Evolutionary conservation across 2,329 filamentous ascomycete species (phyloP), one percentile per base, ranked within the genome.

Genomic region (Phialophora expanda): DNA sequence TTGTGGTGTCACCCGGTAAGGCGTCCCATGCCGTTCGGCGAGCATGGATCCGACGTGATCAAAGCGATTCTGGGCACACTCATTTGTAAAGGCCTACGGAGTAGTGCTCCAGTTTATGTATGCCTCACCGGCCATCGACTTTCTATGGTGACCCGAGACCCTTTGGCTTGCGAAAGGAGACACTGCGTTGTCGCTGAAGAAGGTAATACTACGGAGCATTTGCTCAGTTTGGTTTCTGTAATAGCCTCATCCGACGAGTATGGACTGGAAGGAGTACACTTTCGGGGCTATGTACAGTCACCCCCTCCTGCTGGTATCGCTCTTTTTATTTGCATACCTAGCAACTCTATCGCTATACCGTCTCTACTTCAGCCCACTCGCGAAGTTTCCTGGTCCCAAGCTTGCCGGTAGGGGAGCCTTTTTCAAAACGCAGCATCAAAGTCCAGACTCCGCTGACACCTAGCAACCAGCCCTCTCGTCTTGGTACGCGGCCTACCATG

Each of bases 401-500:
- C 51, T 54, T 30, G 51, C 51, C 14, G 51, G 51, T 54, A 54
- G 7, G 51, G 14, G 11, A 11, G 4, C 20, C 17, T 26, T 28
- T 17, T n/a, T 54, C 51, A 11, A 24, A 11, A 20, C 17, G 12
- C 6, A 4, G 51, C 26, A 26, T n/a, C 26, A 20, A 32, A n/a
- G 8, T 9, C 17, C 22, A 1, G 26, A 8, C 28, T 26, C 22
- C 11, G 14, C 14, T 54, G 51, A 26, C 24, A 7, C 22, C 12
- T 30, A 26, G 8, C 46, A 50, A 50, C 20, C 17, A 54, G 51
- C 51, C 8, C 51, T 54, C 51, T 28, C 51, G 14, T n/a, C 51
- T 17, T 54, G 51, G 51, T 54, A 54, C 11, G 51, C 51, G 22
- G 51, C 12, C 14, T 54, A 54, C n/a, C 51, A 54, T 54, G 51